A percentile compares a stretch with the other conserved stretches of the same genome.
Conservation (phyloP, 1,139 yeast genomes). For the Yamadazyma buinensis region DNA sequence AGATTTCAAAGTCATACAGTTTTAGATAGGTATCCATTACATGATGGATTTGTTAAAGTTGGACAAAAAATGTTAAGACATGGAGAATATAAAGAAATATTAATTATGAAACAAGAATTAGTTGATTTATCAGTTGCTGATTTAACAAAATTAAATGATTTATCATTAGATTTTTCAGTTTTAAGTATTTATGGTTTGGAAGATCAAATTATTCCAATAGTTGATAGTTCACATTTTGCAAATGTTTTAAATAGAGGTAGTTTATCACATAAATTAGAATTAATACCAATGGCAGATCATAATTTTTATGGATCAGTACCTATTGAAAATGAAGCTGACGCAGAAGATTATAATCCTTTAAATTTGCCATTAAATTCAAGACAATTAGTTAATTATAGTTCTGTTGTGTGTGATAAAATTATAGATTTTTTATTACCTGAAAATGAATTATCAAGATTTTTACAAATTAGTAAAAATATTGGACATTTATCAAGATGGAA, state of each 20-base stretch:
- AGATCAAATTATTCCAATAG: constrained; percentile 63
- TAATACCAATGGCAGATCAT: constrained; percentile 74
- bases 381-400: constrained; percentile 53
- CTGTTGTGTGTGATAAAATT: constrained; percentile 49
- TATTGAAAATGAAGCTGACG: constrained; percentile 27
- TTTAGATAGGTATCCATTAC: constrained; percentile 29
- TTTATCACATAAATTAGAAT: constrained; percentile 48
- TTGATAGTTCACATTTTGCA: constrained; percentile 58
- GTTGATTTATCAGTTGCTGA: constrained; percentile 51
- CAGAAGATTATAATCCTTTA: constrained; percentile 31
- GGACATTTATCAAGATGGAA: constrained; percentile 54
- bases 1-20: constrained; percentile 46
- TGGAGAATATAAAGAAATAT: constrained; percentile 41
- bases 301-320: constrained; percentile 58
- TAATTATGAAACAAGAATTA: constrained; percentile 52
- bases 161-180: constrained; percentile 50
- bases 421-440: constrained; percentile 49
- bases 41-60: constrained; percentile 16
- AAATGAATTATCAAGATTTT: constrained; percentile 52
- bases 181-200: constrained; percentile 68
- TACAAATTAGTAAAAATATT: constrained; percentile 30
- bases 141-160: constrained; percentile 34
- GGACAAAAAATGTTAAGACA: constrained; percentile 40
- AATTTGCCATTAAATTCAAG: constrained; percentile 42
- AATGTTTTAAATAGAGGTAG: constrained; percentile 53